A percentile compares a stretch with the other conserved stretches of the same genome.
These are phyloP conservation scores for Solanum sitiens DNA, from an alignment of 257 asterid species.

Conservation along the genomic window DNA sequence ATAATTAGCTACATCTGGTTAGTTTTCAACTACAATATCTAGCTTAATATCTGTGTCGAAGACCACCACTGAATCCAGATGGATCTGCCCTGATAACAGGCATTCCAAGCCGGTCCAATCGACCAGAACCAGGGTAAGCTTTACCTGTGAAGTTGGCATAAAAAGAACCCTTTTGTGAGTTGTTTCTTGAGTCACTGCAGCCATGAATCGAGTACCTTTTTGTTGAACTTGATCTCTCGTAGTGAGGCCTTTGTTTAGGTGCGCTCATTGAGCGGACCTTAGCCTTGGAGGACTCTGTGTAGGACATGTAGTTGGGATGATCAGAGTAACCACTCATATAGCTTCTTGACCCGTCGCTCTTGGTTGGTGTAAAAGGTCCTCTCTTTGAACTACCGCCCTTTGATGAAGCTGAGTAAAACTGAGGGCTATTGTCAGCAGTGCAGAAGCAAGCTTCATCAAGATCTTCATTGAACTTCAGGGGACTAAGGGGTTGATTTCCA, in stretches of 20 bases:
- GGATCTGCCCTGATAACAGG: constrained; percentile 39
- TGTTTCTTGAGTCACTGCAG: constrained; percentile 25
- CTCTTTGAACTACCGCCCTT: constrained; percentile 25
- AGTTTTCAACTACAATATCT: background rate
- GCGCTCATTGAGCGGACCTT: constrained; percentile 81
- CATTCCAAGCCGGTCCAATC: constrained; percentile 66
- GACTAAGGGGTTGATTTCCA: constrained; percentile 48
- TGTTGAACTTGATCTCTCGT: constrained; percentile 52
- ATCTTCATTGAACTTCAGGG: constrained; percentile 19
- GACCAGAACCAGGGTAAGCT: constrained; percentile 78
- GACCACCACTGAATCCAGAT: constrained; percentile 37
- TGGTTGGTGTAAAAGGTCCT: constrained; percentile 59
- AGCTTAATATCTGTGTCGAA: constrained; percentile 37
- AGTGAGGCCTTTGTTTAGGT: constrained; percentile 66
- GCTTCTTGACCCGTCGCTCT: constrained; percentile 65
- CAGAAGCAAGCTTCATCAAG: constrained; percentile 32
- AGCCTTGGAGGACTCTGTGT: constrained; percentile 75
- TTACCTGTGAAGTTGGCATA: constrained; percentile 40
- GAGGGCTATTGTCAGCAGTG: constrained; percentile 57
- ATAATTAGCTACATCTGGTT: constrained; percentile 2
- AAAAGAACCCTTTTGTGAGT: constrained; percentile 25
- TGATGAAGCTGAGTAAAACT: constrained; percentile 37
- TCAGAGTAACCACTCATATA: constrained; percentile 53
- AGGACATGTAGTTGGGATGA: constrained; percentile 72
- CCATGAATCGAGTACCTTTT: constrained; percentile 58